Evolutionary conservation across 202 grass and related monocot genomes (phyloP), one percentile per base, ranked within the genome.

Genomic region (Panicum virgatum): DNA sequence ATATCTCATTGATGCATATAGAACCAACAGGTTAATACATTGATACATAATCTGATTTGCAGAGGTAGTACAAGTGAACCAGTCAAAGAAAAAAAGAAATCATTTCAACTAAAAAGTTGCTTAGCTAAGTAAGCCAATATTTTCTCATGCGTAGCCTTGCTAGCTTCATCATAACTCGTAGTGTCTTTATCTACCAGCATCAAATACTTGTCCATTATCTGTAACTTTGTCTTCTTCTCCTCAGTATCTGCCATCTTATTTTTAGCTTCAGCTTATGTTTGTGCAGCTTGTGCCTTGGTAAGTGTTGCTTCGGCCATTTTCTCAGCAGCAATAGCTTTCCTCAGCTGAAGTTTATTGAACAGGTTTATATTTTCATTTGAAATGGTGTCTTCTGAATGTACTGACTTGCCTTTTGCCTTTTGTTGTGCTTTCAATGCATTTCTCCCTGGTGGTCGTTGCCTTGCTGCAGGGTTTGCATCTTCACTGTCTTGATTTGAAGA

Each of bases 231-330:
- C 50, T 39, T 74, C 0, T 56, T 50, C 19, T 23, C 54, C 48
- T 73, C 48, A 54, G 9, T 10, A 14, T 34, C 18, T 51, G 9
- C 70, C 20, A 62, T 62, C 16, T 62, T 62, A 8, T 38, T 73
- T 1, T 53, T 34, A 56, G 71, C 50, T 54, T 74, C 50, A 7
- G 48, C 47, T n/a, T 73, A 12, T 4, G 5, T 12, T 53, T 72
- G 20, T 22, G 18, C 2, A 3, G 32, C 71, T 25, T 56, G 16
- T 16, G 34, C 72, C 15, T 75, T 16, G 22, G 5, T 18, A 39
- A 57, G 30, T 54, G 72, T 39, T 12, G 72, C 72, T 22, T 75
- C 34, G 50, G n/a, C n/a, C n/a, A n/a, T n/a, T n/a, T n/a, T n/a
- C n/a, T n/a, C n/a, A n/a, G n/a, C n/a, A n/a, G n/a, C 37, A 26